Conservation (phyloP, 2,329 filamentous ascomycete genomes). For the Xylaria sp. region DNA sequence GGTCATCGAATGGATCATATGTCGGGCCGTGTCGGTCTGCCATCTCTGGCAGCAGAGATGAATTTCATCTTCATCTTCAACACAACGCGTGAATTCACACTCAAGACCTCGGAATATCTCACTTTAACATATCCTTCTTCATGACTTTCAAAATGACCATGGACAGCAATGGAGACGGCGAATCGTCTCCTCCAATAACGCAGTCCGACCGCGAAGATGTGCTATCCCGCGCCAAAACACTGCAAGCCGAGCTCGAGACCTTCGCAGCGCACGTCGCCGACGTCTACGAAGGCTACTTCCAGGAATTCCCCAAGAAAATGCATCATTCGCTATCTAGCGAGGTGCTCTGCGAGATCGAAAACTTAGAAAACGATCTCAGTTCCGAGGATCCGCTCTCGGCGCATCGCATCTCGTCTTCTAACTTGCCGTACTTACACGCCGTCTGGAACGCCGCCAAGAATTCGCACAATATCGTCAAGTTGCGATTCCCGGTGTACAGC, state of each 20-base stretch:
- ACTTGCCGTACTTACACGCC: slow-evolving; percentile 29
- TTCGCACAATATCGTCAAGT: slow-evolving; percentile 27
- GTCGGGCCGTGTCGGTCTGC: slow-evolving; percentile 27
- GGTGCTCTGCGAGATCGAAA: slow-evolving; percentile 23
- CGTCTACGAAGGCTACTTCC: slow-evolving; percentile 27
- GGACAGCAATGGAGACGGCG: neutral
- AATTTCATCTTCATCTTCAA: neutral
- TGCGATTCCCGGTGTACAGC: slow-evolving; percentile 27
- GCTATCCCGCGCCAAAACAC: slow-evolving; percentile 8
- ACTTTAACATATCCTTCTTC: neutral
- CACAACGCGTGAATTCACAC: neutral
- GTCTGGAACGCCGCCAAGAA: slow-evolving; percentile 31
- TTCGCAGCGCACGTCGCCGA: slow-evolving; percentile 25
- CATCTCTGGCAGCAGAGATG: neutral
- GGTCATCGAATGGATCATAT: neutral
- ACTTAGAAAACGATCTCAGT: slow-evolving; percentile 19
- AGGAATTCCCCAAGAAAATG: slow-evolving; percentile 26
- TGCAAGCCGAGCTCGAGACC: slow-evolving; percentile 26
- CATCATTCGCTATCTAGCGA: slow-evolving; percentile 24
- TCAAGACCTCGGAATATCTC: too few relatives aligned
- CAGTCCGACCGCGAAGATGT: neutral
- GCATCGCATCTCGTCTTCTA: slow-evolving; percentile 26
- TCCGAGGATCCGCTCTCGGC: slow-evolving; percentile 20
- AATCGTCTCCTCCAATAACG: neutral
- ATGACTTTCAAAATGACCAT: slow-evolving; percentile 1